A percentile compares a stretch with the other conserved stretches of the same genome.
These are phyloP conservation scores for Hymenotorrendiella dingleyae DNA, from an alignment of 2,329 filamentous ascomycete genomes.

Conservation along the genomic window DNA sequence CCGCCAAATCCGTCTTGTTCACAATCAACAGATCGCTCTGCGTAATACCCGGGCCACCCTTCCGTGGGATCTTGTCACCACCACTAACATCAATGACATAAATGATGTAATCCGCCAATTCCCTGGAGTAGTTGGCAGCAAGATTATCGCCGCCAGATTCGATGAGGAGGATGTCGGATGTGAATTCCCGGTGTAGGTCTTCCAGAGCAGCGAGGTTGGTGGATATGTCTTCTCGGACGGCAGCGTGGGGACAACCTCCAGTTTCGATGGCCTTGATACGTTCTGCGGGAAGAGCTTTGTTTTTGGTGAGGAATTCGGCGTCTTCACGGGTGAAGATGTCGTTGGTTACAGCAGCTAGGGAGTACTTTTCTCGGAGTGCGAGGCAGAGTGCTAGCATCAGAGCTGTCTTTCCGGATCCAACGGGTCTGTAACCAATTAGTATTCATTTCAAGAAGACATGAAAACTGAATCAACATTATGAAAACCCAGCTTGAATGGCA, in stretches of 20 bases:
- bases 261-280: slow-evolving; percentile 97
- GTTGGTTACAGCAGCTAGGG: slow-evolving; percentile 93
- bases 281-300: slow-evolving; percentile 73
- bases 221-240: slow-evolving; percentile 93
- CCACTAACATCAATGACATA: slow-evolving; percentile 98
- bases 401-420: slow-evolving; percentile 95
- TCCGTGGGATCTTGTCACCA: slow-evolving; percentile 92
- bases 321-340: slow-evolving; percentile 99
- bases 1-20: slow-evolving; percentile 94
- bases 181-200: slow-evolving; percentile 75
- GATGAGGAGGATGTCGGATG: slow-evolving; percentile 81
- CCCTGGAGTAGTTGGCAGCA: slow-evolving; percentile 90
- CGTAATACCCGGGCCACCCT: slow-evolving; percentile 94
- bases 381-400: slow-evolving; percentile 92
- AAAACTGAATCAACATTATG: too few species aligned
- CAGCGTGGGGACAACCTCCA: slow-evolving; percentile 92
- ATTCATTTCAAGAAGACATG: too few species aligned
- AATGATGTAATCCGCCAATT: slow-evolving; percentile 95
- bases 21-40: slow-evolving; percentile 90
- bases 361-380: slow-evolving; percentile 72
- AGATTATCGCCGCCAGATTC: slow-evolving; percentile 96
- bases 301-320: slow-evolving; percentile 88
- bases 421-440: slow-evolving; percentile 56
- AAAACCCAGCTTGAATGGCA: too few species aligned
- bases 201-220: slow-evolving; percentile 90